Evolutionary conservation across 345 rosid genomes (phyloP).

Genomic region (Gossypium turneri): DNA sequence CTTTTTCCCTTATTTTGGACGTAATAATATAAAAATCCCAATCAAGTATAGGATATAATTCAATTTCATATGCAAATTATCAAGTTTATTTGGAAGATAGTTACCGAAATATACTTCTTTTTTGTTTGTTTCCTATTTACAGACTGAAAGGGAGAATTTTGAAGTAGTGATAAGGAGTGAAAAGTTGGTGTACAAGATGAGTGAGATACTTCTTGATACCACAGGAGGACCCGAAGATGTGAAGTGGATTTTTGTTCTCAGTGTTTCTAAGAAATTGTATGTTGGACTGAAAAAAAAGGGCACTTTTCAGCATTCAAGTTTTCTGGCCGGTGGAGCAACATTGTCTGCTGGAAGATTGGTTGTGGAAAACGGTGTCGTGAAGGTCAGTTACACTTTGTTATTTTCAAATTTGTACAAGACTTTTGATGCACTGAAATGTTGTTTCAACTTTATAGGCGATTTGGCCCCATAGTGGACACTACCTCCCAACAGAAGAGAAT

Average conservation of each 20-base stretch:
- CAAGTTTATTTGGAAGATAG: background rate
- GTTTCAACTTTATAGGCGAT: slow-evolving; percentile 47
- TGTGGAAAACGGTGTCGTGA: slow-evolving; percentile 54
- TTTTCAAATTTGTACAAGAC: background rate
- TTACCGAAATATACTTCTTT: background rate
- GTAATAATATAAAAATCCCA: no score
- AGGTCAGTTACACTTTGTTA: slow-evolving; percentile 32
- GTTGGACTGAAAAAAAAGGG: slow-evolving; percentile 74
- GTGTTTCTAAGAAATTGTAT: slow-evolving; percentile 63
- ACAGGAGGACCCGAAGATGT: slow-evolving; percentile 49
- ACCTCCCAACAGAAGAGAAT: slow-evolving; percentile 94
- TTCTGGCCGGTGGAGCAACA: slow-evolving; percentile 89
- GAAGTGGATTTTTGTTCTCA: slow-evolving; percentile 91
- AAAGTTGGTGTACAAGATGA: slow-evolving; percentile 49
- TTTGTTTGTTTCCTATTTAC: slow-evolving; percentile 6
- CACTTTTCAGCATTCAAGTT: slow-evolving; percentile 88
- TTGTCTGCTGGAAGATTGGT: slow-evolving; percentile 81
- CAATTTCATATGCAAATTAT: no score
- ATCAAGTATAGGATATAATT: no score
- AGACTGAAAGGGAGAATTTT: slow-evolving; percentile 64
- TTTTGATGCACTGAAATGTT: background rate
- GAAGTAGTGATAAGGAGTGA: slow-evolving; percentile 55
- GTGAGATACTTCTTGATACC: slow-evolving; percentile 56
- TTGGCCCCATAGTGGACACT: slow-evolving; percentile 98
- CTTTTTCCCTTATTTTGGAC: no score